Evolutionary conservation across 768 basidiomycete species (phyloP), one percentile per base, ranked within the genome.

Genomic region (Hirschioporus abietinus): DNA sequence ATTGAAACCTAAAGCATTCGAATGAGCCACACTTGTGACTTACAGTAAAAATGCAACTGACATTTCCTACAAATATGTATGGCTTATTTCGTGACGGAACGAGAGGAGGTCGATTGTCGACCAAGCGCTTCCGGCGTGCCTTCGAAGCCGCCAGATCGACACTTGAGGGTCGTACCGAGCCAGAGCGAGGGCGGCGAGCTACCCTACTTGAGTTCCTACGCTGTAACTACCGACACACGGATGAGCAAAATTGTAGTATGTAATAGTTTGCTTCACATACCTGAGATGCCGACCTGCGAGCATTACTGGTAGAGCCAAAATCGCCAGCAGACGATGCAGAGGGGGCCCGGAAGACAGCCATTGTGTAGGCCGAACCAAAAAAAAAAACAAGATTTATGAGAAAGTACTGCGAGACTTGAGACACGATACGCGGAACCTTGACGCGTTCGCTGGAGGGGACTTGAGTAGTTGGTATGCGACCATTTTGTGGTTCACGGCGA

Each of bases 21-120:
- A 30, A 79, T 81, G 23, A 67, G 66, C 60, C 64, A 66, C 52
- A 23, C 34, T 24, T 59, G 35, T 64, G 66, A 69, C 35, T 64
- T n/a, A 8, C 23, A 15, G 18, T 65, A n/a, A 60, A 63, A 60
- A 59, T 35, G 12, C 12, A 17, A 77, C 86, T 68, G 70, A 90
- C 89, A 72, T 90, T 90, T 57, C 89, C 88, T 23, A 88, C 84
- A 69, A 79, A 89, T 25, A 86, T 79, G 66, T 30, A 30, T 3
- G 2, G 78, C 25, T 58, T 58, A 20, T 57, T 10, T n/a, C n/a
- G n/a, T 52, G 20, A 20, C 42, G 42, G 15, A 52, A 20, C 15
- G 15, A 10, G 15, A 52, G 42, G 12, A 52, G 42, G 59, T n/a
- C 24, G 6, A 60, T 35, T 25, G 7, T 60, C 18, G 64, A 65